Base-by-base conservation (phyloP, 1,284 basidiomycete species). In the Cutaneotrichosporon sp. region DNA sequence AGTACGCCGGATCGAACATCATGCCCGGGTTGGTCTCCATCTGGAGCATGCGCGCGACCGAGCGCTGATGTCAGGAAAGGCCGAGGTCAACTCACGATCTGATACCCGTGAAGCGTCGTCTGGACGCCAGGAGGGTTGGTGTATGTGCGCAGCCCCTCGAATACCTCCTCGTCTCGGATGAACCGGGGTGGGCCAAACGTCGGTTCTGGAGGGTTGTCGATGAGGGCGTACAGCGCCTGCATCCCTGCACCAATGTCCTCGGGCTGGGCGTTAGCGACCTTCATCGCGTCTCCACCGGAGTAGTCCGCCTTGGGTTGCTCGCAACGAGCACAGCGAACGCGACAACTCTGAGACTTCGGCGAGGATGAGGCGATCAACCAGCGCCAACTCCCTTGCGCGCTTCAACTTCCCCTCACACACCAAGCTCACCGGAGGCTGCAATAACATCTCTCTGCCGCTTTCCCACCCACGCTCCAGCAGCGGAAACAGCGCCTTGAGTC, bases 11-110 rank as follows among this genome's bases (percentile, higher is more conserved):
- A 55, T 76, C 73, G 4, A 73, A 63, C 34, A 76, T 56, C n/a
- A 51, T 54, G 14, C 60, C 61, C 14, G 75, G 75, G 11, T 65
- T 36, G 4, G 68, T 71, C 63, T 77, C 75, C 74, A 76, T 77
- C 59, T 72, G 69, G 16, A 74, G 56, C 72, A 72, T 75, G 31
- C 67, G 70, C 2, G 67, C 62, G 2, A 72, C 69, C 2, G 71
- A 76, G 36, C 76, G 65, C 74, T 77, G 38, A 9, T 0, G 60
- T 69, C 38, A 66, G 67, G n/a, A n/a, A n/a, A n/a, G n/a, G n/a
- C n/a, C 51, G 7, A 20, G 42, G 24, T n/a, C 20, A 16, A 63
- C 75, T 62, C 45, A 79, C 76, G 16, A 74, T 65, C 59, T 79
- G 77, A 58, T 79, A 79, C 33, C 54, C 59, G 52, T 76, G 73